These are phyloP conservation scores for Apophysomyces elegans DNA, from an alignment of 371 early-diverging fungal genomes.

Conservation along the genomic window DNA sequence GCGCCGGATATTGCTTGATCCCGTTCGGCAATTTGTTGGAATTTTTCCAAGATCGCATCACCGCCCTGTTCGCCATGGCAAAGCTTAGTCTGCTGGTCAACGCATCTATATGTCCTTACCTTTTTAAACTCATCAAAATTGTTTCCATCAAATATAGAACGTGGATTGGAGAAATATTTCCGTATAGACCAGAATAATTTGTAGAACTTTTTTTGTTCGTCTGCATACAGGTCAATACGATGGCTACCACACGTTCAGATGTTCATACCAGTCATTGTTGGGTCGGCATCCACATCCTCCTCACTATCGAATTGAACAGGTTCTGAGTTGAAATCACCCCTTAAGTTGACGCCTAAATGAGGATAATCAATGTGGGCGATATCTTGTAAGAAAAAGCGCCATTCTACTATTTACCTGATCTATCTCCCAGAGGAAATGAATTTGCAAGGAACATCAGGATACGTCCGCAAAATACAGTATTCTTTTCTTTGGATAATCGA, in stretches of 20 bases:
- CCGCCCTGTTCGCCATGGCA: slow-evolving; percentile 23
- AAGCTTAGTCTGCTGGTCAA: not conserved
- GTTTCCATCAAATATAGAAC: slow-evolving; percentile 35
- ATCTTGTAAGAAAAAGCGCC: not conserved
- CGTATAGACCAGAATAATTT: slow-evolving; percentile 50
- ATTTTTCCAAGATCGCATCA: slow-evolving; percentile 38
- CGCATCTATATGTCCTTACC: slow-evolving; percentile 15
- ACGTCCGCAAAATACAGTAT: slow-evolving; percentile 83
- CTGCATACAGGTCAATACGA: slow-evolving; percentile 17
- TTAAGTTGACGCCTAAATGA: slow-evolving; percentile 71
- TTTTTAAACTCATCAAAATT: slow-evolving; percentile 42
- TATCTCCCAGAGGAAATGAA: slow-evolving; percentile 79
- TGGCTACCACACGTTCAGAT: not conserved
- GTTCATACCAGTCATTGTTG: slow-evolving; percentile 40
- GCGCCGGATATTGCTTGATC: slow-evolving; percentile 41
- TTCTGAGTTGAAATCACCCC: slow-evolving; percentile 81
- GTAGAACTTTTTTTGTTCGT: slow-evolving; percentile 51
- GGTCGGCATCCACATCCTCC: slow-evolving; percentile 53
- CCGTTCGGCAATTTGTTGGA: slow-evolving; percentile 40
- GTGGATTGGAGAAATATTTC: slow-evolving; percentile 49
- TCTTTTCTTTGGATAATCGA: slow-evolving; percentile 77
- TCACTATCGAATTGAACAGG: slow-evolving; percentile 61
- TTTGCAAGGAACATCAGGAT: slow-evolving; percentile 82
- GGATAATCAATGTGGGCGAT: not conserved
- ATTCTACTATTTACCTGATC: slow-evolving; percentile 51